Evolutionary conservation across 1,139 yeast genomes (phyloP).

Genomic region (Geotrichum citri-aurantii): DNA sequence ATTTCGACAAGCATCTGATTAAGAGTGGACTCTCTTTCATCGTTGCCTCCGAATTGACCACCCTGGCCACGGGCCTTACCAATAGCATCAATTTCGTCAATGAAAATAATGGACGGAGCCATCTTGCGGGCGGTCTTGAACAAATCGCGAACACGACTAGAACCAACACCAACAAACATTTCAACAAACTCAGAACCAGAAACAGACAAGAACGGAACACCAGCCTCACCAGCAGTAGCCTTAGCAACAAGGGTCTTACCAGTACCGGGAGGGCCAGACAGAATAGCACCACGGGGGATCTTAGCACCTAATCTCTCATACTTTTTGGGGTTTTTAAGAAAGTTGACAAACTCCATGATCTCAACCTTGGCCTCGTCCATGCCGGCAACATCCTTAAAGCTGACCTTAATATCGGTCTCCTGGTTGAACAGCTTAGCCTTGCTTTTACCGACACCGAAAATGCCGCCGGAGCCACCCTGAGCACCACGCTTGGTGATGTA

Average conservation of each 20-base stretch:
- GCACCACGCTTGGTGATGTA: conserved; percentile 63
- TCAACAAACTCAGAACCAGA: conserved; percentile 98
- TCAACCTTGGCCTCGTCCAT: conserved; percentile 95
- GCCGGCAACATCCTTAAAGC: conserved; percentile 93
- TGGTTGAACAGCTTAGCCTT: conserved; percentile 88
- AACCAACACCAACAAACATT: conserved; percentile 99
- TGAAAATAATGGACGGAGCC: conserved; percentile 91
- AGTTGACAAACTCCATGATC: conserved; percentile 94
- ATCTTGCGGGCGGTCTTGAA: conserved; percentile 87
- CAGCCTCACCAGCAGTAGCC: conserved; percentile 99
- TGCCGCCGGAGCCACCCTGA: conserved; percentile 38
- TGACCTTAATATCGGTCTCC: conserved; percentile 80
- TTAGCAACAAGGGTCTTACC: conserved; percentile 95
- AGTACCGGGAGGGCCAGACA: conserved; percentile 98
- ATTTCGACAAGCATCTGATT: conserved; percentile 93
- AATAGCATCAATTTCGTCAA: conserved; percentile 97
- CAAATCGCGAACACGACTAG: conserved; percentile 91
- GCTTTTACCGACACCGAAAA: conserved; percentile 59
- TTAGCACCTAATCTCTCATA: conserved; percentile 91
- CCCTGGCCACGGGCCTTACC: conserved; percentile 90
- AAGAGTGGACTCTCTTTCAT: conserved; percentile 92
- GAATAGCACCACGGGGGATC: conserved; percentile 94
- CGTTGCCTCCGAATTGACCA: conserved; percentile 79
- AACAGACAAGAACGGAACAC: conserved; percentile 90
- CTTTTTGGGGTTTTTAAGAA: conserved; percentile 83